These are phyloP conservation scores for Oryza punctata DNA, from an alignment of 176 grass and related monocot species.

Conservation along the genomic window DNA sequence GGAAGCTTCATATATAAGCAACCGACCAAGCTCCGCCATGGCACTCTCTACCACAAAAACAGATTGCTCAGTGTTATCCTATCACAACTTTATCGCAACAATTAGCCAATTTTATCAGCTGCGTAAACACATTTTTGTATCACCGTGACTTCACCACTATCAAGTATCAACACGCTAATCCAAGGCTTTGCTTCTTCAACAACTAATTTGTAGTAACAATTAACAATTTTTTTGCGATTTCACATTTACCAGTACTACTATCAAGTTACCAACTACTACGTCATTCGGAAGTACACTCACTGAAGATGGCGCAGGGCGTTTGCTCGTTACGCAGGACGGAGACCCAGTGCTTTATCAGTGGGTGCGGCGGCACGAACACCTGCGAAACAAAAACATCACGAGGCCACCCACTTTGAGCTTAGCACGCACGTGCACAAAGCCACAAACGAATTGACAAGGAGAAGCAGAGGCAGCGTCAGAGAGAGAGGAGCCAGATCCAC, in stretches of 20 bases:
- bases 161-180: neutral
- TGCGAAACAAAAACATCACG: conserved; percentile 40
- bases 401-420: conserved; percentile 2
- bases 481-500: conserved; percentile 34
- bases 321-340: conserved; percentile 97
- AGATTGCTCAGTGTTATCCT: conserved; percentile 1
- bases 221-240: neutral
- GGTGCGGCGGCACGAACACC: conserved; percentile 97
- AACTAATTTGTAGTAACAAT: neutral
- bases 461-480: neutral
- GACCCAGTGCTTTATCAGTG: conserved; percentile 95
- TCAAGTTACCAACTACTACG: neutral
- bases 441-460: conserved; percentile 24
- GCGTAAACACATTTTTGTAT: neutral
- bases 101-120: neutral
- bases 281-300: conserved; percentile 55
- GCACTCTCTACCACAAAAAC: conserved; percentile 69
- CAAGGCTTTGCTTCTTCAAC: neutral
- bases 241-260: neutral
- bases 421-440: conserved; percentile 13
- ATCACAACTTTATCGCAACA: neutral
- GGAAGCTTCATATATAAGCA: conserved; percentile 93
- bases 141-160: neutral
- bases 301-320: conserved; percentile 87
- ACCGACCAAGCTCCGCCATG: conserved; percentile 90